Evolutionary conservation across 495 filamentous ascomycete genomes (phyloP), one percentile per base, ranked within the genome.

Genomic region (Tricharina praecox): DNA sequence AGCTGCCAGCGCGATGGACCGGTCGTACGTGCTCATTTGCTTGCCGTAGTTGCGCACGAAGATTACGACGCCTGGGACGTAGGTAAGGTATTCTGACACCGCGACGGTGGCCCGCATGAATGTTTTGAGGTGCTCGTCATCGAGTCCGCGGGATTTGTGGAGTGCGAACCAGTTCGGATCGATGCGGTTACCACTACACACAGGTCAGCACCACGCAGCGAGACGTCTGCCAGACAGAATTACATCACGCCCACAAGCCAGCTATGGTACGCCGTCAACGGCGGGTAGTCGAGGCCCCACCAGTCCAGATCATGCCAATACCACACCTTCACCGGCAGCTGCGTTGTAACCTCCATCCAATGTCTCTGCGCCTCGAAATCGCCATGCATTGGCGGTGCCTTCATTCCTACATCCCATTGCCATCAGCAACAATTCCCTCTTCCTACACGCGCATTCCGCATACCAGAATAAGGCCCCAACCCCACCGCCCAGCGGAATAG

Each of bases 241-340:
- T 66, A 81, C 78, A 95, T 78, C 59, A 81, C 84, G 24, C 90
- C 90, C 47, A 88, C 64, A 8, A 90, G 59, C 90, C 86, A 95
- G 69, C 85, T 93, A 63, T 97, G 90, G 62, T 96, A 95, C 41
- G 90, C 90, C 13, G 90, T 96, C 68, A 97, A 73, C 25, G 90
- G 90, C 34, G 90, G 90, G 62, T 97, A 97, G 61, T 97, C 90
- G 48, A 97, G 71, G 0, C 90, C 90, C 90, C 90, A 97, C 77
- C 92, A 97, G 54, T 88, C 70, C 45, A 96, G 66, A 60, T 97
- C 85, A 64, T 95, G 85, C 59, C 87, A 92, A 63, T 97, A 96
- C 92, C 90, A 97, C 58, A 90, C 82, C 3, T 81, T 83, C 33
- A 93, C 70, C 7, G 90, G 92, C 3, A 97, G 70, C 49, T 90